Conservation (phyloP, 176 grass and related monocot species). For the Paspalum vaginatum region DNA sequence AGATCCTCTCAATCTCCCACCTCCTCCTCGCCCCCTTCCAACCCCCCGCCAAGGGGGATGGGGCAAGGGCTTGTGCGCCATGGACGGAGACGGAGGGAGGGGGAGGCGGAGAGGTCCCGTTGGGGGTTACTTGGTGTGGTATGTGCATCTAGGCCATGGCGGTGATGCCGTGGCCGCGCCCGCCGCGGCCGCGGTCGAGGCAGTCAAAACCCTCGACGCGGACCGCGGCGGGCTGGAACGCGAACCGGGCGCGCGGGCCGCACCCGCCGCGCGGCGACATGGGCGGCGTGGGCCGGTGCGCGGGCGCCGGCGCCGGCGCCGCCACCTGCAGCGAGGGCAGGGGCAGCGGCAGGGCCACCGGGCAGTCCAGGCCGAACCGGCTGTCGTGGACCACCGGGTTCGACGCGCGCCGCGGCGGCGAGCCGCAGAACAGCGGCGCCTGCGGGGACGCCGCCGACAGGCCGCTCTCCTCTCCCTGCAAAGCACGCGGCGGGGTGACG, state of each 20-base stretch:
- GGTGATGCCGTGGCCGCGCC: slow-evolving; percentile 73
- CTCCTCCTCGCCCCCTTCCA: slow-evolving; percentile 1
- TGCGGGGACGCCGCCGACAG: slow-evolving; percentile 56
- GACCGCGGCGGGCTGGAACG: slow-evolving; percentile 69
- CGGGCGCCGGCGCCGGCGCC: not conserved
- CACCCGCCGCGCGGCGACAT: slow-evolving; percentile 62
- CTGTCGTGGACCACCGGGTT: slow-evolving; percentile 90
- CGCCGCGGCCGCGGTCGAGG: slow-evolving; percentile 66
- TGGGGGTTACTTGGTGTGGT: slow-evolving; percentile 49
- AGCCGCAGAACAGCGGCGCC: slow-evolving; percentile 82
- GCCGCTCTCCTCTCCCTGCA: slow-evolving; percentile 64
- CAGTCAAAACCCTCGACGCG: slow-evolving; percentile 99
- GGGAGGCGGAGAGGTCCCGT: not conserved
- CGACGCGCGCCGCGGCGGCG: slow-evolving; percentile 72
- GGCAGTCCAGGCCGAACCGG: slow-evolving; percentile 71
- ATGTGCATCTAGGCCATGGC: slow-evolving; percentile 81
- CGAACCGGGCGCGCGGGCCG: slow-evolving; percentile 52
- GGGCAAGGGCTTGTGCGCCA: slow-evolving; percentile 32
- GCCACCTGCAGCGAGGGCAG: slow-evolving; percentile 26
- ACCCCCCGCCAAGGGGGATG: no score
- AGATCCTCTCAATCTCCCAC: slow-evolving; percentile 29
- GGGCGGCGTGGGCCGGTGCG: slow-evolving; percentile 19
- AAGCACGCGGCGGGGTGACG: not conserved
- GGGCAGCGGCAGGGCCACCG: slow-evolving; percentile 36
- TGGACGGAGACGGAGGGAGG: not conserved